Evolutionary conservation across 345 rosid species (phyloP).

Genomic region (Brassica nigra): DNA sequence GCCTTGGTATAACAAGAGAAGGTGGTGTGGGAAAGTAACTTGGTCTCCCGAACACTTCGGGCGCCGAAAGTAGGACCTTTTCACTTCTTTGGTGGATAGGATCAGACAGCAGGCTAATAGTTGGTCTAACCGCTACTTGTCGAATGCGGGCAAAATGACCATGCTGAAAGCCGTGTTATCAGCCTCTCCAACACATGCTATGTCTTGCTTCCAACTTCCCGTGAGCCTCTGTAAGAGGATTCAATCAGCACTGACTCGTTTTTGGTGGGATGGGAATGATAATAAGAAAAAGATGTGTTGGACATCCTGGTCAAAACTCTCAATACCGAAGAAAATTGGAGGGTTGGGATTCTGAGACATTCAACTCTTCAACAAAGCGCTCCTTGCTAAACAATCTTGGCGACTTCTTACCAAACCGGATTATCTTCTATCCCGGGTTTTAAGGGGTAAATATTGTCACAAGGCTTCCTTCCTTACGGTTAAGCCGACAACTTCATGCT

Average conservation of each 20-base stretch:
- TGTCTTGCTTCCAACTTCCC: not conserved
- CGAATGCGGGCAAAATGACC: not conserved
- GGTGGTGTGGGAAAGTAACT: not conserved
- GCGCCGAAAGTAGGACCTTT: not conserved
- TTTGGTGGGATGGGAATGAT: not conserved
- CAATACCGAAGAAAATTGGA: not conserved
- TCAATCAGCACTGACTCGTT: not conserved
- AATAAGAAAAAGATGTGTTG: not conserved
- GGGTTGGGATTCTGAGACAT: not conserved
- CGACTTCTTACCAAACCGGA: not conserved
- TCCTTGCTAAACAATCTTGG: not conserved
- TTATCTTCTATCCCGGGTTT: not conserved
- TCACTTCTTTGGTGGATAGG: not conserved
- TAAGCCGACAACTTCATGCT: not conserved
- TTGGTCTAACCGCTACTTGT: not conserved
- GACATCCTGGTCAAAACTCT: not conserved
- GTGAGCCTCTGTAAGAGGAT: not conserved
- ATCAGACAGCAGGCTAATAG: not conserved
- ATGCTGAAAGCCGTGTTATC: not conserved
- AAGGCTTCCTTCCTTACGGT: not conserved
- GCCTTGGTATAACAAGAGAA: not conserved
- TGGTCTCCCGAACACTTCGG: not conserved
- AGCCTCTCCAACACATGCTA: not conserved
- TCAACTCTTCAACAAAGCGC: not conserved
- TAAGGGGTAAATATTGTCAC: not conserved